Conservation (phyloP, 306 rosid species). For the Glycine soja region DNA sequence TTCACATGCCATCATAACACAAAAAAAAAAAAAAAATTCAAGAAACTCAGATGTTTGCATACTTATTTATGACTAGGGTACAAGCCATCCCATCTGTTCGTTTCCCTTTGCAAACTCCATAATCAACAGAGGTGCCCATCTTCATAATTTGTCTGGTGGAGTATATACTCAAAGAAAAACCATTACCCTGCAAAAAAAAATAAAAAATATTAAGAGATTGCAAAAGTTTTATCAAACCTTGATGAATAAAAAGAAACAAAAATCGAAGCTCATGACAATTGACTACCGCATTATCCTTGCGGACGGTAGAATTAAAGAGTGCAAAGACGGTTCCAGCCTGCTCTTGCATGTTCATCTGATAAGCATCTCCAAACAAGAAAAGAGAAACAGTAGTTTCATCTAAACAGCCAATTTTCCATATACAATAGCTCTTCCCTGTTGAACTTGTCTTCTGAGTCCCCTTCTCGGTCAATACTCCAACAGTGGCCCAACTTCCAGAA, state of each 20-base stretch:
- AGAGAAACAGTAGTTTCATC: constrained; percentile 73
- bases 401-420: constrained; percentile 81
- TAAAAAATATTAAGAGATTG: background rate
- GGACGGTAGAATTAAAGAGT: constrained; percentile 69
- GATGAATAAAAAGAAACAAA: background rate
- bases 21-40: no score
- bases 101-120: constrained; percentile 86
- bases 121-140: constrained; percentile 88
- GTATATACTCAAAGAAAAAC: constrained; percentile 81
- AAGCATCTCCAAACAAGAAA: constrained; percentile 95
- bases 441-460: constrained; percentile 73
- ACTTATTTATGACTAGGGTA: constrained; percentile 77
- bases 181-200: constrained; percentile 66
- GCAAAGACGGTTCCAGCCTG: constrained; percentile 74
- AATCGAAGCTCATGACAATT: background rate
- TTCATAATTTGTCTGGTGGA: constrained; percentile 71
- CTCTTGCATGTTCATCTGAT: constrained; percentile 65
- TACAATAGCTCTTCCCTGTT: constrained; percentile 71
- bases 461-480: constrained; percentile 85
- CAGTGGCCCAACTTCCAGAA: constrained; percentile 87
- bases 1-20: no score
- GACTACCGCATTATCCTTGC: constrained; percentile 79
- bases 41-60: constrained; percentile 35
- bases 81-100: constrained; percentile 84
- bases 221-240: constrained; percentile 3